Percentiles rank a stretch among this genome's conserved stretches.
Evolutionary conservation across 257 asterid species (phyloP).

Genomic region (Ehretia macrophylla): DNA sequence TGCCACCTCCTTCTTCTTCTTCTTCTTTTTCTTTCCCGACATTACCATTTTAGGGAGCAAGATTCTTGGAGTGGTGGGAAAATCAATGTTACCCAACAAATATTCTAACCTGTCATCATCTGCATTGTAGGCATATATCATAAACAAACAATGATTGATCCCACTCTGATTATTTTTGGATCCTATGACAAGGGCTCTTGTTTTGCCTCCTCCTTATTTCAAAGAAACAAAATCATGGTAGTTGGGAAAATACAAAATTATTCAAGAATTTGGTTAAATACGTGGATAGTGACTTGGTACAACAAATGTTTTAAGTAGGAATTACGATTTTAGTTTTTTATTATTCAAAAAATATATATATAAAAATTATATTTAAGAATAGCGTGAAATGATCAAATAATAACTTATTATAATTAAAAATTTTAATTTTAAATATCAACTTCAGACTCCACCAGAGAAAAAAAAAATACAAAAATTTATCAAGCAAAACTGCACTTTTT

Average conservation of each 20-base stretch:
- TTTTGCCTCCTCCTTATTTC: constrained; percentile 19
- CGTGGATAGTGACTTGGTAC: too few species aligned
- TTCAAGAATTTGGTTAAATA: too few species aligned
- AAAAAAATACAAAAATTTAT: too few species aligned
- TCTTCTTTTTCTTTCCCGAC: constrained; percentile 5
- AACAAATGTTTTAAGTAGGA: too few species aligned
- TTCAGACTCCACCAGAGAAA: too few species aligned
- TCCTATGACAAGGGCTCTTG: constrained; percentile 41
- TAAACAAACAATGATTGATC: constrained; percentile 47
- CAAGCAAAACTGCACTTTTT: constrained; percentile 9
- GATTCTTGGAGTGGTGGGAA: constrained; percentile 33
- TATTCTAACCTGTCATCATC: constrained; percentile 46
- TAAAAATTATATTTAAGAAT: too few species aligned
- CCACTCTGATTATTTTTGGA: constrained; percentile 50
- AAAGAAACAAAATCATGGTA: background rate
- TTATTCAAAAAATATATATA: too few species aligned
- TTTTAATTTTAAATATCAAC: too few species aligned
- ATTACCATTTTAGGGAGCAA: constrained; percentile 18
- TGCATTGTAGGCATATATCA: background rate
- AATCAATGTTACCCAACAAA: constrained; percentile 46
- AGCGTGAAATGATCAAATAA: too few species aligned
- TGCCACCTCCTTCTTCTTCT: constrained; percentile 5
- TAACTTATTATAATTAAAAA: too few species aligned
- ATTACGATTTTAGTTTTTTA: too few species aligned
- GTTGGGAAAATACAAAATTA: background rate